phyloP scores from a whole-genome alignment of 495 filamentous ascomycete genomes.

The Penicillium tannophilum region DNA sequence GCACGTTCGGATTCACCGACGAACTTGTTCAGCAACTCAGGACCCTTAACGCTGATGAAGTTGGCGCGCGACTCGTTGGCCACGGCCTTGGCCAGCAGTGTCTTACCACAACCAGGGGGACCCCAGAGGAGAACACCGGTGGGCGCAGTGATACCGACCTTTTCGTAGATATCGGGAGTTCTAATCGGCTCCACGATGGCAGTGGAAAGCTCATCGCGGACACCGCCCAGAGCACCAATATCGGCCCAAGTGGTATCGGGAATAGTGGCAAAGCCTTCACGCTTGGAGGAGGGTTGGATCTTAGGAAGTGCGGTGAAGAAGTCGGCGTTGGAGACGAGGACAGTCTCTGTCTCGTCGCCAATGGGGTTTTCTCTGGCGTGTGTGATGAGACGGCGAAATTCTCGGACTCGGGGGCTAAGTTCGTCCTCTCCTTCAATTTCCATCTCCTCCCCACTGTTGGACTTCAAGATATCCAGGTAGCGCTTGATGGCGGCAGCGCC shows the following conservation, averaged over 20 bases:
- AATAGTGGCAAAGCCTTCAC: slow-evolving; percentile 95
- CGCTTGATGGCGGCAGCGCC: slow-evolving; percentile 66
- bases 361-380: slow-evolving; percentile 54
- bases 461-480: slow-evolving; percentile 55
- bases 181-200: slow-evolving; percentile 94
- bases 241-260: slow-evolving; percentile 96
- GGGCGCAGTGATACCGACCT: slow-evolving; percentile 83
- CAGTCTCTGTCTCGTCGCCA: slow-evolving; percentile 43
- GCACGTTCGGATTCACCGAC: slow-evolving; percentile 94
- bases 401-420: slow-evolving; percentile 46
- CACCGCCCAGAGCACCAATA: slow-evolving; percentile 79
- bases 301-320: slow-evolving; percentile 78
- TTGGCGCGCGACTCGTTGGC: slow-evolving; percentile 95
- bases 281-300: slow-evolving; percentile 90
- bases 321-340: slow-evolving; percentile 61
- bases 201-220: slow-evolving; percentile 80
- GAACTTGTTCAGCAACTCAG: slow-evolving; percentile 92
- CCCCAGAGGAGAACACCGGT: slow-evolving; percentile 96
- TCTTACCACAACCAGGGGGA: slow-evolving; percentile 96
- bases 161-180: slow-evolving; percentile 74
- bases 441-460: slow-evolving; percentile 53
- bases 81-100: slow-evolving; percentile 91
- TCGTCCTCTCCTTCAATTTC: slow-evolving; percentile 49
- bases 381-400: slow-evolving; percentile 56
- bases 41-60: slow-evolving; percentile 97